These are phyloP conservation scores for Ceratocystis albifundus DNA, from an alignment of 2,329 filamentous ascomycete species.

Conservation along the genomic window DNA sequence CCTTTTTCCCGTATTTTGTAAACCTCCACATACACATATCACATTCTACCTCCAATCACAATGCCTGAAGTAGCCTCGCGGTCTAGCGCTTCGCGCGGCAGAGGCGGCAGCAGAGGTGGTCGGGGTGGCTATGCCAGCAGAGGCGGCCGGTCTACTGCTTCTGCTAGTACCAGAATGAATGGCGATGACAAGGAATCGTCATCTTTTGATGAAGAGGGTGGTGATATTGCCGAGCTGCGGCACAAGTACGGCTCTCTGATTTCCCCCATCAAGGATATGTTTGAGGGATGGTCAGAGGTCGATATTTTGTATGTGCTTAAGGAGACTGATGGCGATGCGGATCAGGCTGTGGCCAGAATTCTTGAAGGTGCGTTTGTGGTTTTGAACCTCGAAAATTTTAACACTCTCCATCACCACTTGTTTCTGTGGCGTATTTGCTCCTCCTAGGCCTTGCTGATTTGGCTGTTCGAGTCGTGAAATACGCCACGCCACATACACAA, in stretches of 20 bases:
- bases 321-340: conserved; percentile 72
- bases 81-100: conserved; percentile 72
- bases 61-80: conserved; percentile 95
- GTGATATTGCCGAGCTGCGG: conserved; percentile 84
- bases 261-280: conserved; percentile 77
- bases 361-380: conserved; percentile 51
- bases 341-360: conserved; percentile 64
- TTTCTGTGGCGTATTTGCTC: not conserved
- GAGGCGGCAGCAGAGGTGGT: conserved; percentile 80
- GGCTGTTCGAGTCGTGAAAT: not conserved
- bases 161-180: conserved; percentile 45
- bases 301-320: conserved; percentile 87
- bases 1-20: conserved; percentile 16
- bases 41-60: conserved; percentile 26
- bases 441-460: not conserved
- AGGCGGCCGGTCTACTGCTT: conserved; percentile 52
- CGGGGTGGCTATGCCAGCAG: conserved; percentile 63
- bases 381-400: conserved; percentile 11
- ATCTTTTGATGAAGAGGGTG: conserved; percentile 59
- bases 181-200: conserved; percentile 55
- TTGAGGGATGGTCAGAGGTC: conserved; percentile 89
- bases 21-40: conserved; percentile 31
- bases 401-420: not conserved
- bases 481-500: not conserved
- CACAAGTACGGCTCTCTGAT: conserved; percentile 75